A percentile compares a stretch with the other conserved stretches of the same genome.
Conservation (phyloP, 148 eudicot genomes). For the Oxyria digyna region DNA sequence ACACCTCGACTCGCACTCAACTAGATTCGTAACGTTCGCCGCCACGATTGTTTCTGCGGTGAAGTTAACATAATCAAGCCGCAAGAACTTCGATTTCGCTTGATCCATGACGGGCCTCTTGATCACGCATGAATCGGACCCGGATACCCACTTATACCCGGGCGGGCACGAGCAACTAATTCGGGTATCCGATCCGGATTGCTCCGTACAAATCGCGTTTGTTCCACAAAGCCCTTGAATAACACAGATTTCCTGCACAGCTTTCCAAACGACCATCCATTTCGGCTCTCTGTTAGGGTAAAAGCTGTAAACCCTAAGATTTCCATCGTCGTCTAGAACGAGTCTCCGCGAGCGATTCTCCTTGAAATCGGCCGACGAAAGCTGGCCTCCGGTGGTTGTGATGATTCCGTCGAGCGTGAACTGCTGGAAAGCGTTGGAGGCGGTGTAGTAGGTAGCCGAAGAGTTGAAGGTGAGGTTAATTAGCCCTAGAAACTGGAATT, state of each 20-base stretch:
- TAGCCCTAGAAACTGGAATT: constrained; percentile 22
- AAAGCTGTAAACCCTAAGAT: constrained; percentile 40
- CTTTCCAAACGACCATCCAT: constrained; percentile 55
- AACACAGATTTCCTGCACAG: constrained; percentile 30
- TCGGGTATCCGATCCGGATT: constrained; percentile 17
- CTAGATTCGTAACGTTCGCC: constrained; percentile 10
- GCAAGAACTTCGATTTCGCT: constrained; percentile 28
- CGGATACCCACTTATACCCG: constrained; percentile 8
- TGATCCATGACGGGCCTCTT: constrained; percentile 16
- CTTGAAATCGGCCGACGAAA: constrained; percentile 32
- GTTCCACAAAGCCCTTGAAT: constrained; percentile 58
- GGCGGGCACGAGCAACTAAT: constrained; percentile 55
- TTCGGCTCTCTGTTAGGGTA: constrained; percentile 10
- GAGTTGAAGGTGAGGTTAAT: constrained; percentile 17
- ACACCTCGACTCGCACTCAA: constrained; percentile 33
- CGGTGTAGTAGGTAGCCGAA: constrained; percentile 25
- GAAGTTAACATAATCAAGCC: constrained; percentile 59
- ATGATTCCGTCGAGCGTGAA: constrained; percentile 23
- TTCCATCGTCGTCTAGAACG: constrained; percentile 53
- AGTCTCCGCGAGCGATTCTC: constrained; percentile 27
- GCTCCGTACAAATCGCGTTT: constrained; percentile 41
- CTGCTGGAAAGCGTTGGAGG: constrained; percentile 5
- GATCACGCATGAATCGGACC: constrained; percentile 17
- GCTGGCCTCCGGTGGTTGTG: constrained; percentile 7
- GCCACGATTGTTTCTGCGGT: constrained; percentile 21